Evolutionary conservation across 2,329 filamentous ascomycete genomes (phyloP), one percentile per base, ranked within the genome.

Genomic region (Thermothelomyces thermophilus): DNA sequence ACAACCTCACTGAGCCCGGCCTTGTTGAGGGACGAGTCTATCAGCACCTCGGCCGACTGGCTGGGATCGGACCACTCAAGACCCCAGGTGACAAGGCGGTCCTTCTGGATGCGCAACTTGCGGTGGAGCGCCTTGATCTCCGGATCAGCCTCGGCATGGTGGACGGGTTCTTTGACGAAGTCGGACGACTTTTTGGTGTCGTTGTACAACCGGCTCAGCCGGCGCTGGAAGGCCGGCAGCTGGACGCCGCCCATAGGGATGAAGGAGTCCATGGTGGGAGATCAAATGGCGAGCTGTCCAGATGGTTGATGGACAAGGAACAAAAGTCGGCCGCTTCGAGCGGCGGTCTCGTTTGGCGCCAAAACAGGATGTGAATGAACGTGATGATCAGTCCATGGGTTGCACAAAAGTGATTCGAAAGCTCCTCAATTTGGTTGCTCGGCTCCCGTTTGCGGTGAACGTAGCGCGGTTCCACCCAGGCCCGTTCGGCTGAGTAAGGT

Each of bases 141-240:
- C 20, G 85, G 84, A 63, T 83, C 75, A 45, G 55, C 56, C 62
- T 84, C 72, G 60, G 77, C 70, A 63, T 80, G 80, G 66, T 75
- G 82, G 56, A 75, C 75, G 46, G 79, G 76, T 63, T 79, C 78
- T 64, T 79, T 83, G 63, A 87, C 81, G 57, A 86, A 86, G 65
- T 87, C 83, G 63, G 80, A 85, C 22, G 83, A 87, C 59, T 82
- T 85, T 64, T 90, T 90, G 51, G 86, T 88, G 70, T 90, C 86
- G 58, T 86, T 85, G 65, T 90, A 90, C 50, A 90, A 79, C 60
- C 85, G 76, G 57, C 82, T 86, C 16, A 88, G 73, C 48, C 80
- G 76, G 53, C 78, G 74, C 64, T 82, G 79, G 52, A 82, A 76
- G 42, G 51, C 51, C 40, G 79, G 75, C 65, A 77, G 67, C 66